A percentile compares a stretch with the other conserved stretches of the same genome.
phyloP scores from a whole-genome alignment of 805 yeast species.

The Nakazawaea laoshanensis region DNA sequence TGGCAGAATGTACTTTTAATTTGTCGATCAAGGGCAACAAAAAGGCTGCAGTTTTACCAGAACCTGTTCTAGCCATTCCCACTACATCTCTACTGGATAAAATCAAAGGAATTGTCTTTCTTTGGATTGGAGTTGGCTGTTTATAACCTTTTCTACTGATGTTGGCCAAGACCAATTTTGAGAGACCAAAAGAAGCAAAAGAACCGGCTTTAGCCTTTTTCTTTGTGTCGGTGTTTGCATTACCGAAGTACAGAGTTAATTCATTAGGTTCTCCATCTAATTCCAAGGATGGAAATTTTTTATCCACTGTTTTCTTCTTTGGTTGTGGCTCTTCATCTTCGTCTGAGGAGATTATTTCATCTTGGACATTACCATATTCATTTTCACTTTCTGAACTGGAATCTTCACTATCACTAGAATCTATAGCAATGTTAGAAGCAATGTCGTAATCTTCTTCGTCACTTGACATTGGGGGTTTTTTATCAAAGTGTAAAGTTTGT shows the following conservation, averaged over 20 bases:
- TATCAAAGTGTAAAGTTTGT: no score
- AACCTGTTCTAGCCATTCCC: constrained; percentile 99
- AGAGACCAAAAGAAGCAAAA: constrained; percentile 85
- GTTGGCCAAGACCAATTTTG: constrained; percentile 60
- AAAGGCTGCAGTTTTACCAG: constrained; percentile 98
- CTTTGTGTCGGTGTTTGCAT: constrained; percentile 27
- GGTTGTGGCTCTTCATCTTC: constrained; percentile 26
- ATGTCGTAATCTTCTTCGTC: constrained; percentile 51
- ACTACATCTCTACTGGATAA: constrained; percentile 88
- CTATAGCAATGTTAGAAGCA: constrained; percentile 48
- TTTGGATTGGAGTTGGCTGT: constrained; percentile 96
- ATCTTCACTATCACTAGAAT: constrained; percentile 21
- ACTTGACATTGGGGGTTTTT: no score
- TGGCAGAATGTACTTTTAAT: constrained; percentile 75
- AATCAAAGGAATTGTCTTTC: constrained; percentile 89
- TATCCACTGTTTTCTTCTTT: constrained; percentile 13
- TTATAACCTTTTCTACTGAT: constrained; percentile 80
- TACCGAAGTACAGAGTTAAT: constrained; percentile 28
- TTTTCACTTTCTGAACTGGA: constrained; percentile 20
- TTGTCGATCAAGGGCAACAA: constrained; percentile 83
- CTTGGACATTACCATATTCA: constrained; percentile 34
- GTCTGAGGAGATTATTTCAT: constrained; percentile 41
- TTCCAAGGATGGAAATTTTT: constrained; percentile 31
- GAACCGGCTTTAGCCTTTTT: constrained; percentile 70
- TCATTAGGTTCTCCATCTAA: constrained; percentile 22